Base-by-base conservation (phyloP, 1,284 basidiomycete species). In the Puccinia triticina region DNA sequence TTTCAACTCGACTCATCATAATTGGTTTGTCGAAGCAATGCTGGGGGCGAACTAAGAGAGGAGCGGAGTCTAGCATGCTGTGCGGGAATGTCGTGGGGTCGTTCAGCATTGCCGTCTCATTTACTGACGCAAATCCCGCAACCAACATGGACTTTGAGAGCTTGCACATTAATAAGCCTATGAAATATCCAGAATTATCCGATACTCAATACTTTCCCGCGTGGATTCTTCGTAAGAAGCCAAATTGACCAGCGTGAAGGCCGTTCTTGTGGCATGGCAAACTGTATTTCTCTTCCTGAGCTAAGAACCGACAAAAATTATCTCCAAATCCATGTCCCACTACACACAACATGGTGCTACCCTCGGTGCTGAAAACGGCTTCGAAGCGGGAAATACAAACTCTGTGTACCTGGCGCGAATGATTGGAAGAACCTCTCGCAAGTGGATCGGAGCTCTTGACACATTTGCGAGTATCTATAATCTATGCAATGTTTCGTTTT, bases 191-290 rank as follows among this genome's bases (percentile, higher is more conserved):
- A n/a, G n/a, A n/a, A n/a, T n/a, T n/a, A 46, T 16, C 7, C 48
- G 18, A 50, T 21, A 10, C 48, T 50, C 16, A 2, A 50, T 11
- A 61, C 29, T 26, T 69, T 69, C 66, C 12, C 66, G 43, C 66
- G 66, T 69, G 66, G 66, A 69, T 18, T 21, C 37, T 48, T 69
- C 66, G 66, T n/a, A 69, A 21, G 66, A 69, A 69, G 40, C 11
- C n/a, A 48, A 46, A 37, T 43, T 23, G 26, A 8, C 32, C 32
- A 61, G 26, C 26, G 4, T 61, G 16, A 61, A n/a, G 29, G 26
- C 16, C 16, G 11, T 32, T 4, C 23, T 26, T 26, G 55, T 16
- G 23, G 23, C 1, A 57, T n/a, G 23, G 26, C 14, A 57, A 57
- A 57, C 23, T 26, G 5, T 57, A n/a, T 57, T 57, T 57, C 14